These are phyloP conservation scores for Ailanthus altissimus DNA, from an alignment of 345 rosid genomes.

Conservation along the genomic window DNA sequence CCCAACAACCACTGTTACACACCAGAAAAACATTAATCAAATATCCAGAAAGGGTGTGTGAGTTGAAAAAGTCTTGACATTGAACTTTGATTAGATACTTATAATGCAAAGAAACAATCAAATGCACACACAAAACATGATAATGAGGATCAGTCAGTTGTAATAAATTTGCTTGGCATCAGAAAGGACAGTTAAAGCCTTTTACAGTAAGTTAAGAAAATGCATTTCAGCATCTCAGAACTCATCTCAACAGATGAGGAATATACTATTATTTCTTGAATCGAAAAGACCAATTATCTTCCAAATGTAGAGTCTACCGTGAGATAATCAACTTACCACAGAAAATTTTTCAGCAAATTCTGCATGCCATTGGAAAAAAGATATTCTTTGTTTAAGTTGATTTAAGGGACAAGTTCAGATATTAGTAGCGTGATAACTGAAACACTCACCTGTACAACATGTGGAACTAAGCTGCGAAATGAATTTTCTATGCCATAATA, in stretches of 20 bases:
- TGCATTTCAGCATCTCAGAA: background rate
- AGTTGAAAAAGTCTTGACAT: background rate
- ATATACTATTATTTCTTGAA: background rate
- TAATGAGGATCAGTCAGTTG: background rate
- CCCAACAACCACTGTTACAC: constrained; percentile 78
- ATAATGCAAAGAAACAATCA: background rate
- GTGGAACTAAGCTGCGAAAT: constrained; percentile 67
- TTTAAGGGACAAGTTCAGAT: background rate
- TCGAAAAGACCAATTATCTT: background rate
- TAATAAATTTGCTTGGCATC: background rate
- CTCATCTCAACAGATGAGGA: background rate
- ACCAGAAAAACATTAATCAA: constrained; percentile 20
- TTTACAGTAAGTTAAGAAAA: background rate
- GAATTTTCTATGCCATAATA: constrained; percentile 78
- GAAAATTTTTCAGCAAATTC: background rate
- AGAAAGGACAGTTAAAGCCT: background rate
- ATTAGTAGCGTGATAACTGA: background rate
- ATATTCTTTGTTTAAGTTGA: background rate
- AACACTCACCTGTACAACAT: constrained; percentile 64
- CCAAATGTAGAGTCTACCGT: background rate
- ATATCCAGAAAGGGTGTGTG: background rate
- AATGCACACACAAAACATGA: background rate
- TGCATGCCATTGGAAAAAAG: background rate
- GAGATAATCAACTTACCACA: background rate
- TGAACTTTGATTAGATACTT: background rate